Base-by-base conservation (phyloP, 768 basidiomycete genomes). In the Pholiota conissans region DNA sequence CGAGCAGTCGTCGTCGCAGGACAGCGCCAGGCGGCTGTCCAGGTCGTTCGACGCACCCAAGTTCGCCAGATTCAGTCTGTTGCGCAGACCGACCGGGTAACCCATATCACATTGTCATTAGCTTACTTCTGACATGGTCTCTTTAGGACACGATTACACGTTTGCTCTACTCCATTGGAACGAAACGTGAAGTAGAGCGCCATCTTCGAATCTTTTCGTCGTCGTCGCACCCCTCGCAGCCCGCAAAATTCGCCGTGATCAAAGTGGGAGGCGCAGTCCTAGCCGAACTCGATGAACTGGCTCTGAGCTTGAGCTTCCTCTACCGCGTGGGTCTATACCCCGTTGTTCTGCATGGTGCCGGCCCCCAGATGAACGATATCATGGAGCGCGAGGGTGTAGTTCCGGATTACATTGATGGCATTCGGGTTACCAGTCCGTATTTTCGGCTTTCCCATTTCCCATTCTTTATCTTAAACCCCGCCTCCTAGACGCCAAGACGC, bases 281-380 rank as follows among this genome's bases (percentile, higher is more conserved):
- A 5, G 90, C 89, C 66, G 85, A 98, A 58, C 77, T 98, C 52
- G 90, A 98, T 61, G 95, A 98, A 63, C 86, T 99, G 47, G 95
- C 95, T 4, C 85, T 95, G 50, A 96, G 91, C 61, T 81, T 99
- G 65, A 95, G 93, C 74, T 99, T 98, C 80, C 79, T 99, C 58
- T 96, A 96, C 75, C 87, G 95, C 29, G 90, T 99, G 49, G 97
- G 97, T 3, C 84, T 99, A n/a, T 99, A 96, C 76, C 97, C 97
- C 0, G 90, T 99, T 58, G 86, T 99, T 49, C 83, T 99, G 5
- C 97, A 99, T 76, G 97, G 97, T 49, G 96, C 89, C 59, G 96
- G 96, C 26, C 96, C 95, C 20, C 95, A 97, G 69, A 75, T 96
- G 62, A 99, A 99, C 76, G 87, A 88, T 59, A 93, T 97, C 64